phyloP scores from a whole-genome alignment of 2,329 filamentous ascomycete genomes.

The Ceratocystis alfenasii region DNA sequence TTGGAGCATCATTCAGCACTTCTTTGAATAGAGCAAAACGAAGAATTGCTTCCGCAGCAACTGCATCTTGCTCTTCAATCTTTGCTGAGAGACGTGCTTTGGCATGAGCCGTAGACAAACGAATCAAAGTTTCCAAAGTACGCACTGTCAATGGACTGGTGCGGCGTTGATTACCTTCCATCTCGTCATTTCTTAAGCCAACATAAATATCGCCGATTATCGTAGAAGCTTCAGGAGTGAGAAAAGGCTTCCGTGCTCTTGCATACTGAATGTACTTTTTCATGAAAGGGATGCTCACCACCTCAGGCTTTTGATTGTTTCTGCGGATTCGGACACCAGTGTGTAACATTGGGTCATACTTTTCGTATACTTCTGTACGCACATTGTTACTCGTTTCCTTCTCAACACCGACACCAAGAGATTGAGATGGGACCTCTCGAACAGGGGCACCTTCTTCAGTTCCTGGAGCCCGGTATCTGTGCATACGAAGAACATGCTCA shows the following conservation, averaged over 20 bases:
- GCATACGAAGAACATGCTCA: constrained; percentile 95
- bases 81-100: constrained; percentile 79
- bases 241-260: constrained; percentile 77
- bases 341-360: constrained; percentile 92
- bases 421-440: constrained; percentile 72
- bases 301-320: constrained; percentile 67
- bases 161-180: constrained; percentile 84
- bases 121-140: constrained; percentile 96
- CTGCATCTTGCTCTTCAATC: constrained; percentile 80
- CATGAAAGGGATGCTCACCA: constrained; percentile 92
- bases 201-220: constrained; percentile 88
- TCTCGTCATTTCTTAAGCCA: constrained; percentile 84
- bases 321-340: constrained; percentile 72
- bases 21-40: constrained; percentile 97
- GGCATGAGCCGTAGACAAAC: constrained; percentile 88
- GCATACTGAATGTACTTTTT: constrained; percentile 99
- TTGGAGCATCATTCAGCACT: constrained; percentile 65
- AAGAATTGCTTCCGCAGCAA: constrained; percentile 77
- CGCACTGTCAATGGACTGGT: constrained; percentile 93
- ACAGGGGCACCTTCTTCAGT: constrained; percentile 91
- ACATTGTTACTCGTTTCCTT: constrained; percentile 59
- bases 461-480: constrained; percentile 82
- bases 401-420: constrained; percentile 75
- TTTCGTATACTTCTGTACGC: constrained; percentile 84
- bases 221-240: constrained; percentile 84